Percentiles rank a stretch among this genome's conserved stretches.
phyloP scores from a whole-genome alignment of 2,329 filamentous ascomycete species.

The Talaromyces funiculosus region DNA sequence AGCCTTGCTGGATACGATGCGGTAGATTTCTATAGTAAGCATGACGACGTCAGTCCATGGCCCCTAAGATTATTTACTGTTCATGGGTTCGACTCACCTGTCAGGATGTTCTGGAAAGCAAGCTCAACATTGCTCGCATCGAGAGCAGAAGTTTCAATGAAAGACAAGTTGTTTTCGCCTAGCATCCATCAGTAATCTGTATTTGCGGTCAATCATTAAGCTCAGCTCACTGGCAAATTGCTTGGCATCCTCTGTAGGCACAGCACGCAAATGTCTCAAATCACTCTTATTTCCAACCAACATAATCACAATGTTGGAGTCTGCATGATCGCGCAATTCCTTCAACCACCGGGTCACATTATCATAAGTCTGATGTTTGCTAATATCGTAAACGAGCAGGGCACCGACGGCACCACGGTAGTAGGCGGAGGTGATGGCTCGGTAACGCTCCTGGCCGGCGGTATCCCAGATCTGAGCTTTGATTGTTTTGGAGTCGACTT shows the following conservation, averaged over 20 bases:
- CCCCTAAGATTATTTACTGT: slow-evolving; percentile 12
- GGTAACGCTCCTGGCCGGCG: slow-evolving; percentile 96
- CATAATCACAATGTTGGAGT: slow-evolving; percentile 99
- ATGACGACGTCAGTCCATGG: slow-evolving; percentile 12
- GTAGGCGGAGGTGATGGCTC: slow-evolving; percentile 98
- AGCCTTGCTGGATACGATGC: slow-evolving; percentile 96
- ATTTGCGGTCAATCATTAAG: neutral
- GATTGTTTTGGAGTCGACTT: slow-evolving; percentile 99
- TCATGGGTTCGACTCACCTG: slow-evolving; percentile 58
- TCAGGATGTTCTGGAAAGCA: slow-evolving; percentile 98
- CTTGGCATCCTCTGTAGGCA: slow-evolving; percentile 97
- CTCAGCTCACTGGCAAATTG: slow-evolving; percentile 76
- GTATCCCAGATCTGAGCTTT: slow-evolving; percentile 99
- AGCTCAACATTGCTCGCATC: slow-evolving; percentile 99
- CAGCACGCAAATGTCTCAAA: slow-evolving; percentile 95
- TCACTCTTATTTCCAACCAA: slow-evolving; percentile 99
- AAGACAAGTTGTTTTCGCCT: slow-evolving; percentile 97
- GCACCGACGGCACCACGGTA: slow-evolving; percentile 97
- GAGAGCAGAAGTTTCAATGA: slow-evolving; percentile 97
- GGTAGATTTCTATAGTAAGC: slow-evolving; percentile 76
- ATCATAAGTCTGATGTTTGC: slow-evolving; percentile 99
- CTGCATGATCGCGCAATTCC: slow-evolving; percentile 94
- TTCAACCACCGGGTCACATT: slow-evolving; percentile 99
- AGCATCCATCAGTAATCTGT: slow-evolving; percentile 13
- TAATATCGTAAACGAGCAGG: slow-evolving; percentile 97